phyloP scores from a whole-genome alignment of 805 yeast genomes.

The Candida maris region DNA sequence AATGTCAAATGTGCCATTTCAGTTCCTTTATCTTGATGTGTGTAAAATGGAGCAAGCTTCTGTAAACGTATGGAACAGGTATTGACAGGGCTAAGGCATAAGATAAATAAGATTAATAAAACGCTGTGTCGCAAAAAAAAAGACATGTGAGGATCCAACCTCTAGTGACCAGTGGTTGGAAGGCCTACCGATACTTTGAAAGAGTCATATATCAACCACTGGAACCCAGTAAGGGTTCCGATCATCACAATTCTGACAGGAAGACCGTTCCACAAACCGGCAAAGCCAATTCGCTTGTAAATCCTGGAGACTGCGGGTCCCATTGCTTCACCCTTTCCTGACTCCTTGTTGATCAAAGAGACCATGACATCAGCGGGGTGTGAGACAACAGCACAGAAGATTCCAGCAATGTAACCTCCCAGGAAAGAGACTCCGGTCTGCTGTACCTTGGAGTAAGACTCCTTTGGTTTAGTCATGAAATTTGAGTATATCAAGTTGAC shows the following conservation, averaged over 20 bases:
- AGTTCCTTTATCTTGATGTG: too few species aligned
- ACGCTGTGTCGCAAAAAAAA: too few species aligned
- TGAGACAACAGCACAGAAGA: slow-evolving; percentile 90
- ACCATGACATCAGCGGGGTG: slow-evolving; percentile 99
- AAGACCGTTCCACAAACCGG: slow-evolving; percentile 92
- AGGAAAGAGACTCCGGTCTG: slow-evolving; percentile 94
- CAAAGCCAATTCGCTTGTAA: slow-evolving; percentile 79
- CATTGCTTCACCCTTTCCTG: slow-evolving; percentile 58
- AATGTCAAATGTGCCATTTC: too few species aligned
- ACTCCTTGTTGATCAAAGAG: slow-evolving; percentile 79
- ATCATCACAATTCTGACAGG: slow-evolving; percentile 94
- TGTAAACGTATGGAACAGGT: too few species aligned
- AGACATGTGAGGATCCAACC: background rate
- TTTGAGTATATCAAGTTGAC: slow-evolving; percentile 74
- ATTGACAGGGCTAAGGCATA: too few species aligned
- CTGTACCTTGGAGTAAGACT: slow-evolving; percentile 63
- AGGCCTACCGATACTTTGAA: slow-evolving; percentile 92
- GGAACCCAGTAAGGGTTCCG: slow-evolving; percentile 95
- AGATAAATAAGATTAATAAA: too few species aligned
- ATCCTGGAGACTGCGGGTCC: slow-evolving; percentile 69
- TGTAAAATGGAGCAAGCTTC: too few species aligned
- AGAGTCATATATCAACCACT: slow-evolving; percentile 95
- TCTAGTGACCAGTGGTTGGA: slow-evolving; percentile 77
- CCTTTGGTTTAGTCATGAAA: slow-evolving; percentile 63
- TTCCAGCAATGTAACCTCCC: slow-evolving; percentile 97